Percentiles rank a stretch among this genome's conserved stretches.
Evolutionary conservation across 1,139 yeast genomes (phyloP).

Genomic region (Taphrina pruni): DNA sequence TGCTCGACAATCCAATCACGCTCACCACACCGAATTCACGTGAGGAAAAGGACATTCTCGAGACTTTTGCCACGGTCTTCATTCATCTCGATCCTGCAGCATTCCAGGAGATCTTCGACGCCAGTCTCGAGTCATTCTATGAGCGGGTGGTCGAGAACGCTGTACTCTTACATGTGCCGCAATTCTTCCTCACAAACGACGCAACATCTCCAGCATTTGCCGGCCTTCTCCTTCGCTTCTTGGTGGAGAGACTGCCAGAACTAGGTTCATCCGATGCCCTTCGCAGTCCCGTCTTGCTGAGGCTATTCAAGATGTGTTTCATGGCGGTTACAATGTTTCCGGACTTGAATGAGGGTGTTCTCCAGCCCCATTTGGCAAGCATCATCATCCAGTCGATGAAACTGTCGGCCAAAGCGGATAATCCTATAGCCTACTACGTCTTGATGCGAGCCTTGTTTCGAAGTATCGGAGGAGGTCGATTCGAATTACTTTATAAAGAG

Average conservation of each 20-base stretch:
- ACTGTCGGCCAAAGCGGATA: conserved; percentile 84
- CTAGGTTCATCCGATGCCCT: conserved; percentile 77
- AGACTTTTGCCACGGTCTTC: conserved; percentile 89
- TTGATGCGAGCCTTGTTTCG: conserved; percentile 87
- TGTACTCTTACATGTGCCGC: conserved; percentile 87
- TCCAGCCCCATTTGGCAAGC: conserved; percentile 83
- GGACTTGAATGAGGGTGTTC: conserved; percentile 79
- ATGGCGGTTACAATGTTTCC: conserved; percentile 96
- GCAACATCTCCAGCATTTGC: conserved; percentile 91
- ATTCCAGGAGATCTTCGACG: conserved; percentile 86
- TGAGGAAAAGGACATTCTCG: conserved; percentile 95
- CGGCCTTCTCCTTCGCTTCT: conserved; percentile 78
- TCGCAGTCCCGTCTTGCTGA: conserved; percentile 75
- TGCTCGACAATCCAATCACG: conserved; percentile 48
- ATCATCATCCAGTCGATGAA: conserved; percentile 80
- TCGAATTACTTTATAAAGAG: conserved; percentile 88
- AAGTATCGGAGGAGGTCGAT: conserved; percentile 94
- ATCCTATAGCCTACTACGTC: conserved; percentile 88
- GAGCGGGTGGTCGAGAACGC: conserved; percentile 83
- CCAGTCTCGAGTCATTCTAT: conserved; percentile 78
- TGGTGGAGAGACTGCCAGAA: conserved; percentile 73
- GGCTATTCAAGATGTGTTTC: conserved; percentile 87
- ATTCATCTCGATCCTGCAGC: conserved; percentile 95
- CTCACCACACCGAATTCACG: conserved; percentile 62
- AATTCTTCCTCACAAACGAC: conserved; percentile 90